These are phyloP conservation scores for Boletus tomentosulus DNA, from an alignment of 768 basidiomycete genomes.

Conservation along the genomic window DNA sequence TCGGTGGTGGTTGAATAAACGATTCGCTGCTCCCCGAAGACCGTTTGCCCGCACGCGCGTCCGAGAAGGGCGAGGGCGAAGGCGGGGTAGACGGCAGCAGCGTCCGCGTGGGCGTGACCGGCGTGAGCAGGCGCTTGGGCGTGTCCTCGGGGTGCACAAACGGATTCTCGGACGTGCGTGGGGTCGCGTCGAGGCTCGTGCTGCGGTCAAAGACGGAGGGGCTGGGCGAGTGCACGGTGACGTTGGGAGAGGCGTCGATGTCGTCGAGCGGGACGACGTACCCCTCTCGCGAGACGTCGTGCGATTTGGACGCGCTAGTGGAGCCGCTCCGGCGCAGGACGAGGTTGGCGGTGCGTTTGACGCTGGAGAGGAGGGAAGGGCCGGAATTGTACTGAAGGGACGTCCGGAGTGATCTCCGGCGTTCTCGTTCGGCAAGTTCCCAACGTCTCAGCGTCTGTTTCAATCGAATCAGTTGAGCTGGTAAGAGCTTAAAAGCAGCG, in stretches of 20 bases:
- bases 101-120: not conserved
- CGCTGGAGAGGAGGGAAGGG: conserved; percentile 51
- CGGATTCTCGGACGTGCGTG: conserved; percentile 37
- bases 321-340: conserved; percentile 41
- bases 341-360: conserved; percentile 55
- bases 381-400: conserved; percentile 30
- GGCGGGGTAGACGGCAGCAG: conserved; percentile 3
- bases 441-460: conserved; percentile 68
- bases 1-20: conserved; percentile 40
- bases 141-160: conserved; percentile 32
- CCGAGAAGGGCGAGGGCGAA: conserved; percentile 34
- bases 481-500: not conserved
- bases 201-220: conserved; percentile 17
- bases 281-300: conserved; percentile 35
- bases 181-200: conserved; percentile 7
- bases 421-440: conserved; percentile 73
- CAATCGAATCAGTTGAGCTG: not conserved
- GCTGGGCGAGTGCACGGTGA: conserved; percentile 31
- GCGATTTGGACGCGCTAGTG: conserved; percentile 37
- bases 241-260: conserved; percentile 40
- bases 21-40: conserved; percentile 8
- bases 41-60: conserved; percentile 20
- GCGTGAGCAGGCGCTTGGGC: not conserved
- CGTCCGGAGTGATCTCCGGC: conserved; percentile 69
- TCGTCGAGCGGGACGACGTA: conserved; percentile 49